Evolutionary conservation across 306 rosid genomes (phyloP).

Genomic region (Ormosia semicastrata): DNA sequence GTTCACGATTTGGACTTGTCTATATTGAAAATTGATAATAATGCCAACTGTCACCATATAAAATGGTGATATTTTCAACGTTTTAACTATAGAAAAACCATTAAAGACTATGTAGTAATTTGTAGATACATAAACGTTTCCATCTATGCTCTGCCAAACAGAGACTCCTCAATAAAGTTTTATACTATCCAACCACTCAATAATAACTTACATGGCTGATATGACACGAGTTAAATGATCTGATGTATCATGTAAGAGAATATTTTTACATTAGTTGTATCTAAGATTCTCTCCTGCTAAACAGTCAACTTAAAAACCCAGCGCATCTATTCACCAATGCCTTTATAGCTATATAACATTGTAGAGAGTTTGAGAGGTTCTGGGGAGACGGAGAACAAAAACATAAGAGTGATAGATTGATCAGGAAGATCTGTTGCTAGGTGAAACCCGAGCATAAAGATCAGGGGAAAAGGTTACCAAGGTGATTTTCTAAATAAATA

Average conservation of each 20-base stretch:
- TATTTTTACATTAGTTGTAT: not conserved
- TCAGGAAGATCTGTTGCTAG: not conserved
- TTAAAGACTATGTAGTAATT: not conserved
- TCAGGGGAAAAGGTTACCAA: not conserved
- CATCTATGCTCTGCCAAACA: not conserved
- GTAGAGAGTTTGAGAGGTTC: not conserved
- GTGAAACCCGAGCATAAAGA: conserved; percentile 2
- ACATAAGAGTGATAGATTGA: not conserved
- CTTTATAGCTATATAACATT: not conserved
- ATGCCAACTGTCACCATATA: not conserved
- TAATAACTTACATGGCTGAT: not conserved
- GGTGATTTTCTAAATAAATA: not conserved
- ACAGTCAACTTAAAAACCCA: not conserved
- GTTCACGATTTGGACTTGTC: not conserved
- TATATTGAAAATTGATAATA: not conserved
- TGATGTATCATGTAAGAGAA: not conserved
- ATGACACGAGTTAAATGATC: not conserved
- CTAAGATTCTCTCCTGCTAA: conserved; percentile 3
- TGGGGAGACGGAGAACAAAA: not conserved
- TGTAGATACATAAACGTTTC: not conserved
- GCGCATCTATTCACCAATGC: not conserved
- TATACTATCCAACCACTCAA: not conserved
- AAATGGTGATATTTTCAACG: not conserved
- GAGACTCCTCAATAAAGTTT: not conserved
- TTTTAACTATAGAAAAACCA: not conserved